These are phyloP conservation scores for Aspergillus sp. DNA, from an alignment of 2,329 filamentous ascomycete species.

Conservation along the genomic window DNA sequence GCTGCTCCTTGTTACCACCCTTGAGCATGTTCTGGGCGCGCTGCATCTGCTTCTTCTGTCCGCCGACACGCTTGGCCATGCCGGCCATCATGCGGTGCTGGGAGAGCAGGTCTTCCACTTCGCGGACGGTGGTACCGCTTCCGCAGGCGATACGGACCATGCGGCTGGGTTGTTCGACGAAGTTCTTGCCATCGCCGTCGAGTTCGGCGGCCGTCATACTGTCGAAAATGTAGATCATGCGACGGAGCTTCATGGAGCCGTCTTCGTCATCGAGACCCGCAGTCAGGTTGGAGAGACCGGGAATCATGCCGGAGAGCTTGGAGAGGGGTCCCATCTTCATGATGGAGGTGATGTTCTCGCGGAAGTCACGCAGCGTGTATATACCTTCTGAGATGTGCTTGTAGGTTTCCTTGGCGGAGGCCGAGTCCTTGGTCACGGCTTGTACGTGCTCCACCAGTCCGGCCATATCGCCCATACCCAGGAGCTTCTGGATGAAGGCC, in stretches of 20 bases:
- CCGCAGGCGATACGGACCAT: constrained; percentile 91
- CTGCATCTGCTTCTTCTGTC: constrained; percentile 97
- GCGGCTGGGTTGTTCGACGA: constrained; percentile 85
- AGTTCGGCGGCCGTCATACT: constrained; percentile 97
- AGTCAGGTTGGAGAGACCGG: constrained; percentile 90
- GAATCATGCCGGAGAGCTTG: constrained; percentile 99
- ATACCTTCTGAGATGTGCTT: constrained; percentile 98
- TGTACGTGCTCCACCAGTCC: constrained; percentile 96
- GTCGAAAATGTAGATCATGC: constrained; percentile 99
- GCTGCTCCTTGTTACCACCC: constrained; percentile 86
- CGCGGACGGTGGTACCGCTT: constrained; percentile 84
- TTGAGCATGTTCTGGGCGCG: constrained; percentile 87
- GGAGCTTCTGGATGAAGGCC: constrained; percentile 87
- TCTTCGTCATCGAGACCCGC: constrained; percentile 96
- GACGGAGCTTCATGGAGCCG: constrained; percentile 86
- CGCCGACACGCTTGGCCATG: constrained; percentile 99
- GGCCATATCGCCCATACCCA: constrained; percentile 97
- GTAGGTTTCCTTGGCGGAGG: constrained; percentile 83
- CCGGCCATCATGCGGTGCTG: constrained; percentile 98
- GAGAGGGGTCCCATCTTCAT: constrained; percentile 99
- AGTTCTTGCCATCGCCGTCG: constrained; percentile 91
- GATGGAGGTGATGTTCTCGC: constrained; percentile 94
- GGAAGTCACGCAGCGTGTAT: constrained; percentile 90
- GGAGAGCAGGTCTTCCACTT: constrained; percentile 95
- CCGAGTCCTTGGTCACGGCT: constrained; percentile 86